Evolutionary conservation across 169 alveolate genomes (phyloP), one percentile per base, ranked within the genome.

Genomic region (Cryptosporidium sp.): DNA sequence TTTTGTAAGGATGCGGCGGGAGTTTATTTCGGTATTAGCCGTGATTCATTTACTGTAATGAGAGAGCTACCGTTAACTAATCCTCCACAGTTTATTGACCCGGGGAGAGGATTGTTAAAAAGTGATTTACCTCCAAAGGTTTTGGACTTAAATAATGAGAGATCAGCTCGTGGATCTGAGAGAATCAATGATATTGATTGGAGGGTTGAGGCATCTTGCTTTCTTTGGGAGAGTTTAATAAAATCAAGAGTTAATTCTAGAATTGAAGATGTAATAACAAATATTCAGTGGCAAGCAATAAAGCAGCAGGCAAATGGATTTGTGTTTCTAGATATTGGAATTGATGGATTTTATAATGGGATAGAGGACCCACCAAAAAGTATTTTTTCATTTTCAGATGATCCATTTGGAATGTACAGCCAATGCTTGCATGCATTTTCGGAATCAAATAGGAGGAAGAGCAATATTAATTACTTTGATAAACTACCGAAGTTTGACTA

Each of bases 1-100:
- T 80, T 80, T 58, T 80, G 89, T 45, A 80, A 48, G 26, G 89
- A 80, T 37, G 89, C 89, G 14, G 89, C 89, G 26, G 89, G 80
- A 14, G 18, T 44, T 62, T 80, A 80, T 45, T 80, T 61, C 68
- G 80, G 35, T 31, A 62, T 62, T 18, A 37, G 69, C 53, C 73
- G 75, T 26, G 89, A 80, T 23, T 80, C 62, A 23, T 80, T 62
- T 42, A 65, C 89, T 21, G 68, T 80, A 21, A 51, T 70, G 23
- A 35, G 89, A 21, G 67, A 80, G 9, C 23, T 80, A 6, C 89
- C 89, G 8, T 42, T 80, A 33, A 80, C 35, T 21, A 48, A 45
- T 18, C 61, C 73, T 29, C 89, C 51, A 39, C 45, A 23, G n/a
- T 37, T 37, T 0, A 26, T 80, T 12, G 89, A 80, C 45, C 80